Base-by-base conservation (phyloP, 352 stramenopile species). In the Globisporangium cylindrosporum region DNA sequence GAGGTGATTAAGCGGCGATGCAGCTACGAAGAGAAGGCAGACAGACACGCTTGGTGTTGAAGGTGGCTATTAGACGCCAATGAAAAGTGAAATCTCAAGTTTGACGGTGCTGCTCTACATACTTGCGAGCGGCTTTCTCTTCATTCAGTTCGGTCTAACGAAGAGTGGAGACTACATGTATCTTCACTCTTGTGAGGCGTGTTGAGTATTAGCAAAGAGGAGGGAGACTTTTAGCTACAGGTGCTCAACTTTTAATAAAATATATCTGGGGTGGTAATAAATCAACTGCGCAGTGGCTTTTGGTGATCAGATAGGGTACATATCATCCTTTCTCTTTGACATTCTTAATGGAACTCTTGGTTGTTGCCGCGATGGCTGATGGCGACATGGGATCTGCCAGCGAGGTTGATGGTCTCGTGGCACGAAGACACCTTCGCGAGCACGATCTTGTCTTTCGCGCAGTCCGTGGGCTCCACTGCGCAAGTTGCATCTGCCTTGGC, bases 361-460 rank as follows among this genome's bases (percentile, higher is more conserved):
- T 73, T 73, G 62, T 68, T 73, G 48, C 68, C 38, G 48, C 62
- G 62, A 18, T 67, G 61, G 25, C 36, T 56, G 59, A 55, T 25
- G 24, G 24, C 18, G 51, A 66, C 18, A 67, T 62, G 66, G 66
- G 54, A 18, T 46, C 56, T 38, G 32, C 56, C 56, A 49, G 56
- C n/a, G 56, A 49, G 56, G 32, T 38, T 24, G 56, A 49, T 41
- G n/a, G 56, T 32, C 56, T 72, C 68, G 75, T 70, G 15, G 20
- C 18, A 64, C 27, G 60, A 79, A 54, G 73, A 68, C 51, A 86
- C 80, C 15, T 83, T 88, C 55, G 69, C 67, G 43, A 91, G 77
- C 53, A 74, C 72, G 67, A 91, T 73, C 66, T 91, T 93, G 69
- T 85, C 81, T 56, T 84, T 89, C 14, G 76, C 73, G 58, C 82